Percentiles rank a stretch among this genome's conserved stretches.
Evolutionary conservation across 2,329 filamentous ascomycete genomes (phyloP).

Genomic region (Aspergillus chevalieri): DNA sequence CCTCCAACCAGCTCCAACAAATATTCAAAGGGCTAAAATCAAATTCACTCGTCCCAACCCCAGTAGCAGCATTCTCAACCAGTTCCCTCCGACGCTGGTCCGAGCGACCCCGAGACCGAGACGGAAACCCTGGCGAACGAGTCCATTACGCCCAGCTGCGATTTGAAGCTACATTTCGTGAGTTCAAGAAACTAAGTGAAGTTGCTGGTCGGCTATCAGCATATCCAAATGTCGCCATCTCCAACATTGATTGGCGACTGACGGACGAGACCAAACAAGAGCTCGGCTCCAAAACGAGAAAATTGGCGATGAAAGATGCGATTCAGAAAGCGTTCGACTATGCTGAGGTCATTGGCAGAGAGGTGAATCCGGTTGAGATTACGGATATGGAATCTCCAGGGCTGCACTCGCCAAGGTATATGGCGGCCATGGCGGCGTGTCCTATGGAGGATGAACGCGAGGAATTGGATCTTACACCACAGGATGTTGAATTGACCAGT

Average conservation of each 20-base stretch:
- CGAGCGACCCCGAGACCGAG: slow-evolving; percentile 1
- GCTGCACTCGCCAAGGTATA: background rate
- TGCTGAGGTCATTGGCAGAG: slow-evolving; percentile 13
- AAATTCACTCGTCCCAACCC: slow-evolving; percentile 7
- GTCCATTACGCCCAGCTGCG: slow-evolving; percentile 13
- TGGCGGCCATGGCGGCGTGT: background rate
- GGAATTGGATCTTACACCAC: slow-evolving; percentile 8
- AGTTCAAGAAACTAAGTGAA: slow-evolving; percentile 16
- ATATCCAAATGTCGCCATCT: slow-evolving; percentile 16
- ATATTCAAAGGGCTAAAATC: slow-evolving; percentile 9
- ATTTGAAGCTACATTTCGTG: slow-evolving; percentile 17
- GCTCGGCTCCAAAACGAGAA: slow-evolving; percentile 15
- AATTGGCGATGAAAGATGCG: slow-evolving; percentile 18
- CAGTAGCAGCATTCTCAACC: slow-evolving; percentile 14
- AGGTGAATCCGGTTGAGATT: slow-evolving; percentile 12
- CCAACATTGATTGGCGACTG: slow-evolving; percentile 18
- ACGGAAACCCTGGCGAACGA: slow-evolving; percentile 8
- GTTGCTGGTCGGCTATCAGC: slow-evolving; percentile 12
- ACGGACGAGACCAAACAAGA: slow-evolving; percentile 14
- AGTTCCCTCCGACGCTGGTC: slow-evolving; percentile 3
- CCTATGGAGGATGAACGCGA: background rate
- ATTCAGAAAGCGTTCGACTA: slow-evolving; percentile 19
- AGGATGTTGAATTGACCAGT: slow-evolving; percentile 6
- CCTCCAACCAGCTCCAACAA: slow-evolving; percentile 2
- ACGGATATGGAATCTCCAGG: background rate